Evolutionary conservation across 2,329 filamentous ascomycete species (phyloP), one percentile per base, ranked within the genome.

Genomic region (Amauroascus verrucosus): DNA sequence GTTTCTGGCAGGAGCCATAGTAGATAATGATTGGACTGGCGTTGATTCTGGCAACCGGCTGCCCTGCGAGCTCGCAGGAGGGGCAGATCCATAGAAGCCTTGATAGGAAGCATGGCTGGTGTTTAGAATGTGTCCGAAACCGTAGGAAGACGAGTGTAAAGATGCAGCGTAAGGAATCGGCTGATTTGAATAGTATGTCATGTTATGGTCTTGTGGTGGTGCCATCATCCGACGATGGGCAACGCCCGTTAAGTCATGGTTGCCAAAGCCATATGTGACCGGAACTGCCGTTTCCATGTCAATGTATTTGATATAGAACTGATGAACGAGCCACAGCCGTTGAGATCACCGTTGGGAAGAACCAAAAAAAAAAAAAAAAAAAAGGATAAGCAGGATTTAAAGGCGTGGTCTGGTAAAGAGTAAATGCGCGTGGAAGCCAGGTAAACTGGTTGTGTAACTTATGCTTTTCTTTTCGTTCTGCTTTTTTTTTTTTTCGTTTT

Each of bases 251-350:
- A 71, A 60, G 35, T 63, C 61, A 63, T 70, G 69, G 54, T 62
- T 62, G 13, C 68, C 59, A 54, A 70, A 70, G 41, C 68, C 66
- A 57, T 70, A 72, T 28, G 69, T 64, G 33, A 70, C 66, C 7
- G 69, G 68, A 49, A 72, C 68, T 41, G 65, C 63, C 18, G 70
- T 65, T 58, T 72, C 69, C 70, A 72, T 72, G 46, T 57, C 53
- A 57, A 48, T 28, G 24, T 51, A 43, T 43, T 44, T 44, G 37
- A 44, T 14, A 33, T 33, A 28, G 38, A 33, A 44, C n/a, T 43
- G 48, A 44, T 44, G 28, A 26, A 35, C 38, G 37, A 44, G 48
- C 40, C 30, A 35, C 38, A 35, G 9, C 38, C 26, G 24, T 44
- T 22, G 26, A 35, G 38, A 51, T 35, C 48, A 26, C 37, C 38